Percentiles rank a stretch among this genome's conserved stretches.
phyloP scores from a whole-genome alignment of 1,284 basidiomycete genomes.

The Leccinum laetum region DNA sequence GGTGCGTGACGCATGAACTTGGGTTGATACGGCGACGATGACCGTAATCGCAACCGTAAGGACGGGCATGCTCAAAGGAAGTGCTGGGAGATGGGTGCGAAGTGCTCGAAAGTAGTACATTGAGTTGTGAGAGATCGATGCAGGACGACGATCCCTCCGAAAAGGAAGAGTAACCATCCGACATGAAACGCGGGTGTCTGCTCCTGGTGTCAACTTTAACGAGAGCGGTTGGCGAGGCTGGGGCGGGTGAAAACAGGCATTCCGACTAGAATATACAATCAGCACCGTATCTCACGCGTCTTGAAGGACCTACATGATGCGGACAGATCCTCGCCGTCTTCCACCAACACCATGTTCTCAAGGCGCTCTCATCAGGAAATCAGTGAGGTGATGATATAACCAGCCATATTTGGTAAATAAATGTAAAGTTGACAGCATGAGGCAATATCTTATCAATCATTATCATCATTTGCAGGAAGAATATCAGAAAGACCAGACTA shows the following conservation, averaged over 20 bases:
- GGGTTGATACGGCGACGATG: conserved; percentile 68
- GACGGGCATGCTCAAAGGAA: conserved; percentile 38
- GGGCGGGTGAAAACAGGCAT: conserved; percentile 62
- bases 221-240: conserved; percentile 49
- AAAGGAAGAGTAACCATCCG: conserved; percentile 59
- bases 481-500: too few relatives aligned
- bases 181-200: conserved; percentile 64
- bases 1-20: conserved; percentile 57
- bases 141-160: conserved; percentile 74
- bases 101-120: conserved; percentile 51
- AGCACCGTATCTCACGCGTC: neutral
- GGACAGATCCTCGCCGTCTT: conserved; percentile 61
- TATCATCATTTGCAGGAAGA: too few relatives aligned
- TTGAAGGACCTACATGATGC: conserved; percentile 47
- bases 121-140: conserved; percentile 67
- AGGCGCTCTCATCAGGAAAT: too few relatives aligned
- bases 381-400: too few relatives aligned
- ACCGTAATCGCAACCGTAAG: conserved; percentile 63
- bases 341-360: conserved; percentile 42
- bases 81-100: conserved; percentile 36
- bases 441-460: too few relatives aligned
- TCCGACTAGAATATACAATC: conserved; percentile 35
- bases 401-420: too few relatives aligned
- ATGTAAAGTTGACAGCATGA: too few relatives aligned
- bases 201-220: conserved; percentile 57